Evolutionary conservation across 2,329 filamentous ascomycete genomes (phyloP), one percentile per base, ranked within the genome.

Genomic region (Aureobasidium sp.): DNA sequence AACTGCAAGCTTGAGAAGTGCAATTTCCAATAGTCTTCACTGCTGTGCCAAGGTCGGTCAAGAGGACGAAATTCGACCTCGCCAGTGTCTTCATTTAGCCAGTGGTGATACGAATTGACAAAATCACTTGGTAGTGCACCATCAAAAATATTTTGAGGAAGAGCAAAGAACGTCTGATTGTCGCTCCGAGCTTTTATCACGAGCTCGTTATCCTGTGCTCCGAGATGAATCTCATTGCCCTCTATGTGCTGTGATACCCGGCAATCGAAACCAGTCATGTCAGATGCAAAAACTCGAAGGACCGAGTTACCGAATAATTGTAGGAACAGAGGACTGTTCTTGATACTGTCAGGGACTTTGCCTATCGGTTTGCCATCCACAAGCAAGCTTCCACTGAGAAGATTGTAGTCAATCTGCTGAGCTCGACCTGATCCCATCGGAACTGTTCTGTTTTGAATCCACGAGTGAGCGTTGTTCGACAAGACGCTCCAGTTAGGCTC

Each of bases 71-170:
- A 79, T 50, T 88, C 81, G 0, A 89, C 55, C 0, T 71, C 56
- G 1, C 74, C 73, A 1, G 71, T 72, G 1, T 63, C 51, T 0
- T 85, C 13, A 46, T 87, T 74, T 4, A 87, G 72, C 84, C 85
- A 88, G 64, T 89, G 85, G 0, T 81, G 74, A 53, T 81, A 87
- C 4, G 78, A 71, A 0, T 80, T 69, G 0, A 85, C 64, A 0
- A 89, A 72, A 0, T 75, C 68, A 0, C 65, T 65, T 0, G 86
- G 87, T 0, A 87, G 70, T 64, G 86, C 83, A 0, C 60, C 48
- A 1, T 58, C 26, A 41, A 79, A 75, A 0, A 72, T 41, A 0
- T 59, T 8, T 0, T 50, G 50, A 1, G 73, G 71, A 13, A 82
- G 63, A 1, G 71, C 67, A 51, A 80, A 76, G 0, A 76, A 67